A percentile compares a stretch with the other conserved stretches of the same genome.
Conservation (phyloP, 805 yeast species). For the Komagataella phaffii region DNA sequence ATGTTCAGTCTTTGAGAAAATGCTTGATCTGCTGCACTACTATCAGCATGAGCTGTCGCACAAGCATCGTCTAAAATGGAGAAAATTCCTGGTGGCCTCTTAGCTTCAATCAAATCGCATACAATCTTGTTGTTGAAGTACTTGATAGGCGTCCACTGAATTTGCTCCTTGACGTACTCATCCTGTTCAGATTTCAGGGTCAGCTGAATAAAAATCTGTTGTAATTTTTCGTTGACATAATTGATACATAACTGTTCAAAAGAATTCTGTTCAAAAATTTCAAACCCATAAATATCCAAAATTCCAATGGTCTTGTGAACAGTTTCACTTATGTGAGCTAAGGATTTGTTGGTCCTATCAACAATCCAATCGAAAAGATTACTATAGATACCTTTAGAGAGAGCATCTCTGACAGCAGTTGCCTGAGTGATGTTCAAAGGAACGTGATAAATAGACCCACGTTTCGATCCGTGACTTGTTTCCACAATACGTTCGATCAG, state of each 20-base stretch:
- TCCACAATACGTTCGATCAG: constrained; percentile 76
- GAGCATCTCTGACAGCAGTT: constrained; percentile 85
- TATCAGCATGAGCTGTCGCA: constrained; percentile 97
- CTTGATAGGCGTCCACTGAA: constrained; percentile 94
- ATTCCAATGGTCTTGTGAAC: constrained; percentile 70
- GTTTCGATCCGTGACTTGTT: constrained; percentile 75
- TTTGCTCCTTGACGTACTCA: constrained; percentile 89
- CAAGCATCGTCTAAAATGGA: constrained; percentile 94
- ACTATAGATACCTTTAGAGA: constrained; percentile 88
- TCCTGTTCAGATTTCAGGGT: constrained; percentile 97
- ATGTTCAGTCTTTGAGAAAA: constrained; percentile 84
- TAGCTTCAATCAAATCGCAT: constrained; percentile 89
- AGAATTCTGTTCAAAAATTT: constrained; percentile 87
- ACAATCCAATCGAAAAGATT: constrained; percentile 96
- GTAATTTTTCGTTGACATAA: constrained; percentile 90
- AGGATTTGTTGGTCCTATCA: constrained; percentile 71
- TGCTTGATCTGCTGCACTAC: constrained; percentile 91
- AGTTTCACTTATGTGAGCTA: constrained; percentile 32
- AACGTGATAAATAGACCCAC: constrained; percentile 90
- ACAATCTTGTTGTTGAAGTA: constrained; percentile 94
- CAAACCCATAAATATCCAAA: constrained; percentile 92
- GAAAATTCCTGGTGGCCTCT: constrained; percentile 92
- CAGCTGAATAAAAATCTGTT: constrained; percentile 91
- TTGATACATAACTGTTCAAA: constrained; percentile 94
- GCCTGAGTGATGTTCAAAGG: constrained; percentile 91